Conservation (phyloP, 352 stramenopile genomes). For the Phytophthora sansomeana region DNA sequence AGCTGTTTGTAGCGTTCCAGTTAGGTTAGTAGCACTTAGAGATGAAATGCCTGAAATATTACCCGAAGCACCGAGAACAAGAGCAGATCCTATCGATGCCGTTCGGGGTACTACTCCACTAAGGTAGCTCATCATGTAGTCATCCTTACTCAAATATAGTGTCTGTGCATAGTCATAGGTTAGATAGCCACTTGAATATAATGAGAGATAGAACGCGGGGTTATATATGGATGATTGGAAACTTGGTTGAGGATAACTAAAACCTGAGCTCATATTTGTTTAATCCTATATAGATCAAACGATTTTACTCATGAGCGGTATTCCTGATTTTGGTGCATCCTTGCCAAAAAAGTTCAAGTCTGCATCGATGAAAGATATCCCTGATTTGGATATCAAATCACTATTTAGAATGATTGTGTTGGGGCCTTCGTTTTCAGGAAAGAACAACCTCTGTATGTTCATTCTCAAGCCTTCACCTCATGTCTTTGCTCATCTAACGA, state of each 20-base stretch:
- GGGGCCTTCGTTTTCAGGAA: too few species aligned
- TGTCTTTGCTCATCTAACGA: too few species aligned
- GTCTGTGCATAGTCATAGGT: not conserved
- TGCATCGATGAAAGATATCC: too few species aligned
- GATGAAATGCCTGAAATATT: too few species aligned
- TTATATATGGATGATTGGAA: not conserved
- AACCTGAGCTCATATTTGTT: conserved; percentile 6
- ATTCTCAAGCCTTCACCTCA: too few species aligned
- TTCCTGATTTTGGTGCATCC: conserved; percentile 8
- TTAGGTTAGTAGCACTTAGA: too few species aligned
- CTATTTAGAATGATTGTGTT: too few species aligned
- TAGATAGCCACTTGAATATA: conserved; percentile 2
- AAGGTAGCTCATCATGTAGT: conserved; percentile 8
- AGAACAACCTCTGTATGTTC: too few species aligned
- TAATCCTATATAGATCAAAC: conserved; percentile 1
- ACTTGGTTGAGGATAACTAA: not conserved
- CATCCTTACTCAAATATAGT: conserved; percentile 8
- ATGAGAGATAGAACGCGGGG: not conserved
- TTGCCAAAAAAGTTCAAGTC: conserved; percentile 11
- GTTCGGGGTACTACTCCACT: not conserved
- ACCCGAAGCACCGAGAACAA: not conserved
- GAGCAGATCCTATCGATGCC: not conserved
- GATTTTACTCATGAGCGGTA: conserved; percentile 13
- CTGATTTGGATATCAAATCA: too few species aligned
- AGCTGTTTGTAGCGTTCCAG: too few species aligned